Base-by-base conservation (phyloP, 2,329 filamentous ascomycete genomes). In the Apiospora rasikravindrae region DNA sequence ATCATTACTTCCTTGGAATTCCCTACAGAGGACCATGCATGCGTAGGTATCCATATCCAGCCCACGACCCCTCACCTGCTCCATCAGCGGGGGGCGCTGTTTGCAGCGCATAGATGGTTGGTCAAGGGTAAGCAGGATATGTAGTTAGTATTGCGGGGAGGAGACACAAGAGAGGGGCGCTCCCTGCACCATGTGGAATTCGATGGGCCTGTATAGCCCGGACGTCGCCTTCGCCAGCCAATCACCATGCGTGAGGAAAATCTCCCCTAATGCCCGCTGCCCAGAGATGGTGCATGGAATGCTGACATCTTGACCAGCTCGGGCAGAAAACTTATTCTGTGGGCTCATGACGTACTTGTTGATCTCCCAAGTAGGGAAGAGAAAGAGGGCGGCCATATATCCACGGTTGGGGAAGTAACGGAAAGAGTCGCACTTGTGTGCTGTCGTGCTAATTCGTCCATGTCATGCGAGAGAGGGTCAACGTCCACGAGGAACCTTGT, bases 321-420 rank as follows among this genome's bases (percentile, higher is more conserved):
- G n/a, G 33, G 14, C 57, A 64, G 57, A 19, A 64, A 64, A 64
- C 57, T 64, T 64, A 64, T 64, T 64, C 57, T 37, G 57, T 64
- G 57, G 57, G 8, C 57, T 24, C 37, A 64, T 64, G 57, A 64
- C 57, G 57, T 64, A 64, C 57, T 40, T 64, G 33, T 64, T 64
- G 13, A 64, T n/a, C 40, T 40, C 19, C 57, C 40, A 8, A 37
- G 2, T 37, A 7, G n/a, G n/a, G n/a, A n/a, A 37, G 33, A 37
- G 33, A 37, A 7, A 3, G 29, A n/a, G 22, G 24, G 22, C 49
- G 22, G 29, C 57, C 57, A 40, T 64, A 33, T 13, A 24, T 24
- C 22, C 5, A 40, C 10, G 16, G 33, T 37, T 37, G 33, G 33
- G 33, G 8, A 37, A 37, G 33, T 37, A 19, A 37, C 2, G 19